phyloP scores from a whole-genome alignment of 148 eudicot genomes.

The Rhododendron griersonianum region DNA sequence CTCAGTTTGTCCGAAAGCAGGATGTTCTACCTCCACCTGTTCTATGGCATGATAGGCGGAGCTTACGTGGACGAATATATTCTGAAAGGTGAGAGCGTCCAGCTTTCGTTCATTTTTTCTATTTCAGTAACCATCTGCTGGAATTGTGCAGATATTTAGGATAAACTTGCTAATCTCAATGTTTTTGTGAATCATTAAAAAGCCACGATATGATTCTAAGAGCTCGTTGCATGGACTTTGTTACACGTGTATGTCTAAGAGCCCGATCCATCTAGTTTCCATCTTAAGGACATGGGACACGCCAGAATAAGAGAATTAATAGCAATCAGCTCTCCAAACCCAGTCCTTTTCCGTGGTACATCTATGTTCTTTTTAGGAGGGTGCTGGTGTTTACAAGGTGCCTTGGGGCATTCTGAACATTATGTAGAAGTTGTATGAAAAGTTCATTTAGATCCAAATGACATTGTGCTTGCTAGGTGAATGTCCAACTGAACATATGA shows the following conservation, averaged over 20 bases:
- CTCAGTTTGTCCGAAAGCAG: slow-evolving; percentile 20
- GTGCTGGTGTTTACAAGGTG: background rate
- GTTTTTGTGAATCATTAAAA: background rate
- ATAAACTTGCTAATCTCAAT: background rate
- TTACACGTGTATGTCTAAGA: background rate
- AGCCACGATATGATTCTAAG: background rate
- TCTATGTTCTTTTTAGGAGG: background rate
- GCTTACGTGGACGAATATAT: slow-evolving; percentile 4
- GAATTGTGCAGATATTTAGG: background rate
- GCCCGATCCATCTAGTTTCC: background rate
- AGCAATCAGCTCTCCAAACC: background rate
- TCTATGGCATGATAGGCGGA: slow-evolving; percentile 25
- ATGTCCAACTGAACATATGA: background rate
- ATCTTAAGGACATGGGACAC: background rate
- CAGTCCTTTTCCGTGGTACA: background rate
- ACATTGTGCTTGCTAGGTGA: background rate
- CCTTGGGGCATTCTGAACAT: background rate
- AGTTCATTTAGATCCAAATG: background rate
- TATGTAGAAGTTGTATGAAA: background rate
- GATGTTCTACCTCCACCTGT: slow-evolving; percentile 17
- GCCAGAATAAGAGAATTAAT: background rate
- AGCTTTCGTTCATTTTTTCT: background rate
- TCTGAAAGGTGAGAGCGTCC: slow-evolving; percentile 15
- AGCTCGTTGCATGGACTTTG: background rate
- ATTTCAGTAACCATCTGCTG: background rate